Percentiles rank a stretch among this genome's conserved stretches.
Conservation (phyloP, 164 flowering plant genomes). For the Saururus chinensis region DNA sequence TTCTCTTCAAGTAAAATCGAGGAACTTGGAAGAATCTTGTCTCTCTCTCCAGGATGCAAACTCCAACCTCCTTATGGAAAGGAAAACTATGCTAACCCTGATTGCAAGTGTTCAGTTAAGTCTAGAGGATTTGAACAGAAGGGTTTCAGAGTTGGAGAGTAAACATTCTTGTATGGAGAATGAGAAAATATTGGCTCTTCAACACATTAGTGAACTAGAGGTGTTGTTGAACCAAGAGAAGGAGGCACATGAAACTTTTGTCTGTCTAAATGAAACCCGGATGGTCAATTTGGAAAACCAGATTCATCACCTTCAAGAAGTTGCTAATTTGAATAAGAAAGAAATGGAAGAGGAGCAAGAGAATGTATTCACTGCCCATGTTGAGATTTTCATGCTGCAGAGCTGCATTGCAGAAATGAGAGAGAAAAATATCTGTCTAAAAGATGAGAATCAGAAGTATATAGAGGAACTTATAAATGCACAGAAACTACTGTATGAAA, state of each 20-base stretch:
- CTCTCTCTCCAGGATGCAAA: slow-evolving; percentile 50
- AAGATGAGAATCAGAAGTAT: slow-evolving; percentile 55
- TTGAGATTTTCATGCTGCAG: slow-evolving; percentile 66
- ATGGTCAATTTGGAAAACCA: slow-evolving; percentile 39
- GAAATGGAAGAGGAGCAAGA: slow-evolving; percentile 67
- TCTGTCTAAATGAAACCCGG: slow-evolving; percentile 30
- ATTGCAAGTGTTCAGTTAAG: slow-evolving; percentile 37
- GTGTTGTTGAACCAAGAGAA: slow-evolving; percentile 35
- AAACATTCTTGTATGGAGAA: slow-evolving; percentile 41
- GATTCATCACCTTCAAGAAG: slow-evolving; percentile 48
- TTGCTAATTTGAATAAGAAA: slow-evolving; percentile 31
- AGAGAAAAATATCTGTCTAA: slow-evolving; percentile 40
- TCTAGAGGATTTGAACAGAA: slow-evolving; percentile 44
- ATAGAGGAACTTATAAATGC: slow-evolving; percentile 48
- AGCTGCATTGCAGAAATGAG: slow-evolving; percentile 57
- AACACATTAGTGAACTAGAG: slow-evolving; percentile 45
- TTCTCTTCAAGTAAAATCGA: slow-evolving; percentile 44
- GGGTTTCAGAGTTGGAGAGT: slow-evolving; percentile 40
- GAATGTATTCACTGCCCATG: slow-evolving; percentile 54
- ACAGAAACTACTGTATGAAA: slow-evolving; percentile 42
- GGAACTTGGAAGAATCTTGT: slow-evolving; percentile 60
- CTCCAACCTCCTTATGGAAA: slow-evolving; percentile 47
- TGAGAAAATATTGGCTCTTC: slow-evolving; percentile 38
- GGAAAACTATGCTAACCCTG: slow-evolving; percentile 30
- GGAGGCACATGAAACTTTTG: slow-evolving; percentile 39